These are phyloP conservation scores for Rhodotorula sp. DNA, from an alignment of 1,284 basidiomycete genomes.

Conservation along the genomic window DNA sequence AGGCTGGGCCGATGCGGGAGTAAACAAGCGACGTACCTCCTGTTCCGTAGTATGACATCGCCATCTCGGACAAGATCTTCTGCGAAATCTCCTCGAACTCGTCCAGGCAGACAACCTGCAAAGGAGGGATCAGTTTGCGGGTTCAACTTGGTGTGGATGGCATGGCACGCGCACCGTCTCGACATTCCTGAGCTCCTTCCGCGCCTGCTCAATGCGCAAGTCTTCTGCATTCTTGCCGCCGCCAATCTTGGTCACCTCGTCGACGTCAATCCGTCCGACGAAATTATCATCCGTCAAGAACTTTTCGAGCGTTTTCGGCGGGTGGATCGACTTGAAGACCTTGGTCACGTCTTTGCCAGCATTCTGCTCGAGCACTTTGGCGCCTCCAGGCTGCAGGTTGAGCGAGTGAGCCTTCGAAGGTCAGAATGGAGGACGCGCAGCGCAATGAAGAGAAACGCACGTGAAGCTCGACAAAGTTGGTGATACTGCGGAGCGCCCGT, in stretches of 20 bases:
- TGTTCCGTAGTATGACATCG: constrained; percentile 30
- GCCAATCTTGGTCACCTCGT: constrained; percentile 18
- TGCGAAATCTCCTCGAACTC: constrained; percentile 33
- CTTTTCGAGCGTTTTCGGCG: constrained; percentile 5
- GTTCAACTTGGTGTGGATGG: neutral
- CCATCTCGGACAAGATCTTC: constrained; percentile 38
- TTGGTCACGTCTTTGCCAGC: constrained; percentile 31
- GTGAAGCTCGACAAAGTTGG: constrained; percentile 28
- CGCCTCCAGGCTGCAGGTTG: constrained; percentile 20
- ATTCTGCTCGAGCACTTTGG: constrained; percentile 18
- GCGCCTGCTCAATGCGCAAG: constrained; percentile 11
- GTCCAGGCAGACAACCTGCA: constrained; percentile 23
- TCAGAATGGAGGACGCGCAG: too few relatives aligned
- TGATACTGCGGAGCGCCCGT: constrained; percentile 17
- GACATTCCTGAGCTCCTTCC: constrained; percentile 14
- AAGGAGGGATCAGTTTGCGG: neutral
- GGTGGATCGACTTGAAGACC: constrained; percentile 5
- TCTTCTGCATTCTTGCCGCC: constrained; percentile 19
- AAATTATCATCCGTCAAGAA: constrained; percentile 1
- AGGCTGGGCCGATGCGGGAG: constrained; percentile 17
- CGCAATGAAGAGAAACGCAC: neutral
- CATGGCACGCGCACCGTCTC: constrained; percentile 34
- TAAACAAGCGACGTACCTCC: constrained; percentile 11
- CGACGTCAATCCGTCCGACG: constrained; percentile 29
- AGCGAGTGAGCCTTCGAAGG: too few relatives aligned